Conservation (phyloP, 345 rosid genomes). For the Eucalyptus regnans region DNA sequence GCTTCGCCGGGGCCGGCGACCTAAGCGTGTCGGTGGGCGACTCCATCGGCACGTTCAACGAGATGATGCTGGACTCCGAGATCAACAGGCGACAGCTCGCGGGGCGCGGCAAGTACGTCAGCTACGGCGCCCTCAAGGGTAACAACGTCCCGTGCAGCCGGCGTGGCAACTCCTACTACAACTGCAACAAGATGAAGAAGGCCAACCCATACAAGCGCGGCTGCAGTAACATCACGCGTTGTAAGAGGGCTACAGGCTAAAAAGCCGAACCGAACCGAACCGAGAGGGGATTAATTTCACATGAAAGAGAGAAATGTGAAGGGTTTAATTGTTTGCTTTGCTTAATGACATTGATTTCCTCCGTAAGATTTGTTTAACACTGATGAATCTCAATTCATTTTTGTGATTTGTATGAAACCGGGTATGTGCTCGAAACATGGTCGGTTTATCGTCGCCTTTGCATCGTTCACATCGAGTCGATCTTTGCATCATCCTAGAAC, state of each 20-base stretch:
- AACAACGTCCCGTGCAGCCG: conserved; percentile 26
- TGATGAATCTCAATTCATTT: not conserved
- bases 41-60: not conserved
- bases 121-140: conserved; percentile 26
- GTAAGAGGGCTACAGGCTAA: conserved; percentile 12
- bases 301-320: not conserved
- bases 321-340: not conserved
- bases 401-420: not conserved
- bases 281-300: not conserved
- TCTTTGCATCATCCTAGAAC: not conserved
- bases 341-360: not conserved
- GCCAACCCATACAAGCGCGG: conserved; percentile 50
- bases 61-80: not conserved
- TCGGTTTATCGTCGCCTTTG: not conserved
- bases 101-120: conserved; percentile 8
- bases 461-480: not conserved
- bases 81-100: not conserved
- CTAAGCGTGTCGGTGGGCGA: not conserved
- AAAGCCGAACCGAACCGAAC: too few relatives aligned
- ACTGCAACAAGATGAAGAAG: conserved; percentile 11
- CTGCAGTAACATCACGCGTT: conserved; percentile 37
- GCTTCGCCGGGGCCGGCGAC: not conserved
- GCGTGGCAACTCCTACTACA: conserved; percentile 42
- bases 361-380: not conserved
- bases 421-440: not conserved